A percentile compares a stretch with the other conserved stretches of the same genome.
These are phyloP conservation scores for Talaromyces ruber DNA, from an alignment of 495 filamentous ascomycete genomes.

Conservation along the genomic window DNA sequence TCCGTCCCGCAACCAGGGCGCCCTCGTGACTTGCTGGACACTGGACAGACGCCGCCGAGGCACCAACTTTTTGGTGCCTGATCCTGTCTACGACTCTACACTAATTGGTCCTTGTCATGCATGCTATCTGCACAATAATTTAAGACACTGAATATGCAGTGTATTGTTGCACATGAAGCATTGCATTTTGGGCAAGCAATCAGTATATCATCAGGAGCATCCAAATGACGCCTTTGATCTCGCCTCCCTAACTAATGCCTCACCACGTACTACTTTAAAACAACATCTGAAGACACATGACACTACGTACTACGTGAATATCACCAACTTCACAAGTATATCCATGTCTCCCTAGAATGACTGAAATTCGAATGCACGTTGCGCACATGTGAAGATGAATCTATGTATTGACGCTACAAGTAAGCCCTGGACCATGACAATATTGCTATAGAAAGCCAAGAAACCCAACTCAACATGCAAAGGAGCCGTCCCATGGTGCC, in stretches of 20 bases:
- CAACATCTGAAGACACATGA: not conserved
- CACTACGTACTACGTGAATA: not conserved
- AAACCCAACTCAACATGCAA: not conserved
- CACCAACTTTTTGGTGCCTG: not conserved
- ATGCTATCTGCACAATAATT: too few species aligned
- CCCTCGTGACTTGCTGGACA: slow-evolving; percentile 6
- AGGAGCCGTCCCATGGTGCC: not conserved
- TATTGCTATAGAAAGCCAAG: slow-evolving; percentile 10
- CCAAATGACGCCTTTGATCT: too few species aligned
- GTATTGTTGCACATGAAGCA: not conserved
- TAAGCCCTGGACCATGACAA: slow-evolving; percentile 17
- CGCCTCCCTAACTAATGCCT: too few species aligned
- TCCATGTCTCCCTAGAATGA: not conserved
- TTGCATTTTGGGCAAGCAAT: not conserved
- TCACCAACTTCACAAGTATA: not conserved
- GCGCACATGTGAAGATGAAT: not conserved
- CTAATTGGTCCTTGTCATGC: too few species aligned
- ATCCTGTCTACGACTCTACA: not conserved
- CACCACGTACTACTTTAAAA: not conserved
- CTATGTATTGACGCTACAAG: slow-evolving; percentile 31
- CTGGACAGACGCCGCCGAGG: not conserved
- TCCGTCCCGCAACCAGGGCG: not conserved
- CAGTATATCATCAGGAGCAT: not conserved
- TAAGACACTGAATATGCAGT: too few species aligned
- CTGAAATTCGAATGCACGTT: not conserved